Evolutionary conservation across 345 rosid species (phyloP), one percentile per base, ranked within the genome.

Genomic region (Sonneratia alba): DNA sequence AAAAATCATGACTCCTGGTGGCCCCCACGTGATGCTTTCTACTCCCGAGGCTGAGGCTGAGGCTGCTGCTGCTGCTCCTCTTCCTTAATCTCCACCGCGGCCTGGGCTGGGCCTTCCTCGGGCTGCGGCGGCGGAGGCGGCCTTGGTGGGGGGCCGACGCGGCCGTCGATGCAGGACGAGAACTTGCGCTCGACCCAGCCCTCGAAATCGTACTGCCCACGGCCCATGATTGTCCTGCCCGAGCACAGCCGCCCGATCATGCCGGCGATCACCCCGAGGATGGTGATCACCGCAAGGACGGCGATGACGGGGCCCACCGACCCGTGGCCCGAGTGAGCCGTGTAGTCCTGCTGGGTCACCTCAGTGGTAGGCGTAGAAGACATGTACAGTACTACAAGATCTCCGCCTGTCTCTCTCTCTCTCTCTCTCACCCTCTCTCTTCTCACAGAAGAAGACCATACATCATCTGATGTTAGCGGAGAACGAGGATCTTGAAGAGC

Each of bases 181-280:
- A 88, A 89, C 79, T 87, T 87, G 53, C 78, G 85, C 78, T 85
- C 88, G 7, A 82, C 83, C 95, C 95, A 89, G 15, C 88, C 84
- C 73, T 89, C 91, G 32, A 87, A 69, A 75, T 89, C 87, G 65
- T 83, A 89, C 55, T 79, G 83, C 38, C 87, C 85, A 55, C 71
- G 72, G 36, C 90, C 91, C 84, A 82, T 68, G 70, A 85, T 64
- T 67, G 82, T 75, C 55, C 82, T 82, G 61, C 95, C 91, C 27
- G 89, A 81, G 74, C 91, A 87, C 13, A 87, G 74, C 73, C 95
- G 74, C 0, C 95, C 95, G 1, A 87, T 79, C 86, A 89, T 78
- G 36, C 86, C 88, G 3, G 90, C 90, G 55, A 87, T 70, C 57
- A 89, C 77, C 59, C 95, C 91, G 6, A 89, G 73, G 36, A 89